These are phyloP conservation scores for Trypanosoma cruzi DNA, from an alignment of 208 protist species.

Conservation along the genomic window DNA sequence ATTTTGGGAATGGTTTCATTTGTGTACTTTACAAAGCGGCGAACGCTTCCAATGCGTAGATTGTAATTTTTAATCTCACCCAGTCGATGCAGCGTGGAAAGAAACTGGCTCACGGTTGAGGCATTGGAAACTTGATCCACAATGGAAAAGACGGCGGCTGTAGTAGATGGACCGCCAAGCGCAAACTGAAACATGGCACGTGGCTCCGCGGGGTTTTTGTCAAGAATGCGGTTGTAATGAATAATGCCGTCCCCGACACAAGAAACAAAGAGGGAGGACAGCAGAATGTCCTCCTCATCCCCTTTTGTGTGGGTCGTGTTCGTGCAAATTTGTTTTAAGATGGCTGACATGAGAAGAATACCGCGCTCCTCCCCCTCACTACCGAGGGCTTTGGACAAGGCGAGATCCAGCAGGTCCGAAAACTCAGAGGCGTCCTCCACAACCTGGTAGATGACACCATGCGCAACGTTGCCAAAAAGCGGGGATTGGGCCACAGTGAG, in stretches of 20 bases:
- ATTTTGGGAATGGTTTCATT: constrained; percentile 50
- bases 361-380: constrained; percentile 48
- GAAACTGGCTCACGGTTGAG: constrained; percentile 36
- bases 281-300: constrained; percentile 56
- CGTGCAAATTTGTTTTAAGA: constrained; percentile 67
- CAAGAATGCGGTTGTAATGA: constrained; percentile 79
- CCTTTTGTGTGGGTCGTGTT: constrained; percentile 20
- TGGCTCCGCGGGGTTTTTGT: constrained; percentile 85
- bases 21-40: constrained; percentile 52
- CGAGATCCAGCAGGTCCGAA: constrained; percentile 52
- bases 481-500: constrained; percentile 71
- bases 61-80: constrained; percentile 64
- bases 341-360: constrained; percentile 63
- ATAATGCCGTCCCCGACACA: constrained; percentile 69
- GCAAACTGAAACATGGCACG: constrained; percentile 76
- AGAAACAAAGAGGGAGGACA: constrained; percentile 76
- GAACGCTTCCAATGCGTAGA: constrained; percentile 56
- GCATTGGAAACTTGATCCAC: constrained; percentile 16
- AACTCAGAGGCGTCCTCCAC: constrained; percentile 66
- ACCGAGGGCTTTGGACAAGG: constrained; percentile 25
- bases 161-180: constrained; percentile 59
- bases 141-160: constrained; percentile 51
- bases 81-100: constrained; percentile 62
- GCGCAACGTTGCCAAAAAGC: constrained; percentile 74
- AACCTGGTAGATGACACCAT: constrained; percentile 53